Evolutionary conservation across 495 filamentous ascomycete genomes (phyloP).

Genomic region (Penicillium soppii): DNA sequence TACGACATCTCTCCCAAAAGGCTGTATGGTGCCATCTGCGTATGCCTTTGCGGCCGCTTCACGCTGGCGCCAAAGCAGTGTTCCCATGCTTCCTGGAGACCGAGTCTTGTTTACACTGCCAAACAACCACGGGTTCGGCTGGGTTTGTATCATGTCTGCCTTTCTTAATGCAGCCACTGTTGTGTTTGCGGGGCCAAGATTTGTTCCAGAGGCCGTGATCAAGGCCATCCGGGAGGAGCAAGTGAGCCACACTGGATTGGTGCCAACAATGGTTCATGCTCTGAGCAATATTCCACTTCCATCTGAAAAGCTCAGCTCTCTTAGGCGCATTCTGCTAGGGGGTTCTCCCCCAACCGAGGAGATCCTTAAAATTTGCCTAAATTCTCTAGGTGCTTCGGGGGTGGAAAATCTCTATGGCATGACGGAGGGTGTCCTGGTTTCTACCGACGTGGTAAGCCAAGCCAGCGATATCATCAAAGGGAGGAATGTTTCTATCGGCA

Average conservation of each 20-base stretch:
- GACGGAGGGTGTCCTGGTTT: slow-evolving; percentile 37
- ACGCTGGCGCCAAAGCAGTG: neutral
- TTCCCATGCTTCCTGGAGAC: slow-evolving; percentile 17
- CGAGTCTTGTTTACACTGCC: slow-evolving; percentile 32
- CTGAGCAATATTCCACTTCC: slow-evolving; percentile 8
- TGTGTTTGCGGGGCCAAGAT: slow-evolving; percentile 27
- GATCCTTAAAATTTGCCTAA: slow-evolving; percentile 25
- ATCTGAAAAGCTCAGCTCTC: slow-evolving; percentile 15
- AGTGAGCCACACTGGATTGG: slow-evolving; percentile 29
- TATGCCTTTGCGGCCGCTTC: neutral
- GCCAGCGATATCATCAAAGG: slow-evolving; percentile 13
- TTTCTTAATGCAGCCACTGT: slow-evolving; percentile 31
- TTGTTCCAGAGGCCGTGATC: slow-evolving; percentile 30
- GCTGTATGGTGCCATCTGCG: slow-evolving; percentile 23
- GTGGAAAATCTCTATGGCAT: slow-evolving; percentile 41
- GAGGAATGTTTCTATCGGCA: slow-evolving; percentile 24
- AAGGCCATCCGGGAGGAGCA: slow-evolving; percentile 27
- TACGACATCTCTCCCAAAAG: slow-evolving; percentile 41
- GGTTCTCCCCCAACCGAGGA: slow-evolving; percentile 28
- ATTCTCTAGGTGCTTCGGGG: slow-evolving; percentile 23
- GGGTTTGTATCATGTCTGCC: slow-evolving; percentile 25
- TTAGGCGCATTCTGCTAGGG: slow-evolving; percentile 27
- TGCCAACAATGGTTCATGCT: slow-evolving; percentile 38
- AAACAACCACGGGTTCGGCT: slow-evolving; percentile 35
- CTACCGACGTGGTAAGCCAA: slow-evolving; percentile 16